A percentile compares a stretch with the other conserved stretches of the same genome.
These are phyloP conservation scores for Fusarium aywerte DNA, from an alignment of 2,329 filamentous ascomycete species.

Conservation along the genomic window DNA sequence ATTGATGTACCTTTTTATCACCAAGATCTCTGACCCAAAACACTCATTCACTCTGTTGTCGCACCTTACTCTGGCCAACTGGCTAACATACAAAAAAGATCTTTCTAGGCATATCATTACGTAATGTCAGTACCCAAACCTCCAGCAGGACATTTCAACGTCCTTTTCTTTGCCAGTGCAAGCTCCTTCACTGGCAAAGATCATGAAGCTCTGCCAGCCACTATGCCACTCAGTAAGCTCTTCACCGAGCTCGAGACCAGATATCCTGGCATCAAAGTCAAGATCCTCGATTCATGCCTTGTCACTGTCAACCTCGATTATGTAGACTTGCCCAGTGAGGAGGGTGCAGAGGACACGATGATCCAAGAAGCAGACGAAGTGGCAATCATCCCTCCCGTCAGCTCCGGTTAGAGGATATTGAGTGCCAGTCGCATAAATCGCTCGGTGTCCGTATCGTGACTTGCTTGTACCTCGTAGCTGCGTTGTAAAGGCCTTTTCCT, in stretches of 20 bases:
- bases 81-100: conserved; percentile 40
- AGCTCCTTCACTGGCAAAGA: conserved; percentile 76
- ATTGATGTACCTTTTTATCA: conserved; percentile 71
- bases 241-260: conserved; percentile 74
- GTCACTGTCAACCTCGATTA: conserved; percentile 86
- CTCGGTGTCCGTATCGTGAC: conserved; percentile 5
- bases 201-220: conserved; percentile 72
- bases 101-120: conserved; percentile 1
- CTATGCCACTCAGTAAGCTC: conserved; percentile 70
- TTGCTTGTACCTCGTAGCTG: conserved; percentile 19
- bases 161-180: conserved; percentile 85
- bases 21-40: conserved; percentile 75
- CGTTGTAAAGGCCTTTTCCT: conserved; percentile 2
- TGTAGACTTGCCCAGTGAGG: conserved; percentile 71
- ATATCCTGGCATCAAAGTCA: conserved; percentile 75
- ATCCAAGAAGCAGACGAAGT: conserved; percentile 84
- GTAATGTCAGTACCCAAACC: conserved; percentile 57
- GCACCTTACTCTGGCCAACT: background rate
- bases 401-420: conserved; percentile 71
- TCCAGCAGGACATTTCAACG: conserved; percentile 74
- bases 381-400: conserved; percentile 88
- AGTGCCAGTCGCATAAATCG: conserved; percentile 26
- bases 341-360: conserved; percentile 54
- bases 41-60: conserved; percentile 16
- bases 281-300: conserved; percentile 76